Base-by-base conservation (phyloP, 192 early-diverging fungal genomes). In the Lunasporangiospora selenospora region DNA sequence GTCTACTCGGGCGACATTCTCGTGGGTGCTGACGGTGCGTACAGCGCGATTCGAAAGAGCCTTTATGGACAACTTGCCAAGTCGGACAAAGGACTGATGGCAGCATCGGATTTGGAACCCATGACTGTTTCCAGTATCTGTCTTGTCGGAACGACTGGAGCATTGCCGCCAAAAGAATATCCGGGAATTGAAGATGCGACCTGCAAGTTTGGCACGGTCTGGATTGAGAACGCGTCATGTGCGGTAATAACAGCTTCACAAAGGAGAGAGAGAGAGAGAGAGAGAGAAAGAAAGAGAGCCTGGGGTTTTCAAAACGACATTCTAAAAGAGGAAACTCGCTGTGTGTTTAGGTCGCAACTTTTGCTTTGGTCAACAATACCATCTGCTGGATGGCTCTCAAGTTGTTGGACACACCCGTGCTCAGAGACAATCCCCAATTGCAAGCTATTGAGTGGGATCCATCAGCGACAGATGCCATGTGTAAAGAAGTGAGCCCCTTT, bases 361-460 rank as follows among this genome's bases (percentile, higher is more conserved):
- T n/a, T n/a, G n/a, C n/a, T n/a, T n/a, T n/a, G n/a, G n/a, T n/a
- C n/a, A n/a, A n/a, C n/a, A n/a, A n/a, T n/a, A n/a, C n/a, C n/a
- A n/a, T n/a, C n/a, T n/a, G n/a, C n/a, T n/a, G n/a, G n/a, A n/a
- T n/a, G n/a, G n/a, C n/a, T n/a, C n/a, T n/a, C n/a, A n/a, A n/a
- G n/a, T n/a, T n/a, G n/a, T n/a, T n/a, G n/a, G n/a, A n/a, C n/a
- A n/a, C n/a, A n/a, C n/a, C n/a, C n/a, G n/a, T n/a, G n/a, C n/a
- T n/a, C n/a, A n/a, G n/a, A n/a, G n/a, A n/a, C n/a, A n/a, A n/a
- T n/a, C n/a, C n/a, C n/a, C n/a, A n/a, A n/a, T n/a, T n/a, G n/a
- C n/a, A n/a, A n/a, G n/a, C n/a, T n/a, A n/a, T n/a, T n/a, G 40
- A 33, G n/a, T 58, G 55, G 55, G 30, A 43, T 6, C 19, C 55